Conservation (phyloP, 192 early-diverging fungal genomes). For the Diversispora eburnea region DNA sequence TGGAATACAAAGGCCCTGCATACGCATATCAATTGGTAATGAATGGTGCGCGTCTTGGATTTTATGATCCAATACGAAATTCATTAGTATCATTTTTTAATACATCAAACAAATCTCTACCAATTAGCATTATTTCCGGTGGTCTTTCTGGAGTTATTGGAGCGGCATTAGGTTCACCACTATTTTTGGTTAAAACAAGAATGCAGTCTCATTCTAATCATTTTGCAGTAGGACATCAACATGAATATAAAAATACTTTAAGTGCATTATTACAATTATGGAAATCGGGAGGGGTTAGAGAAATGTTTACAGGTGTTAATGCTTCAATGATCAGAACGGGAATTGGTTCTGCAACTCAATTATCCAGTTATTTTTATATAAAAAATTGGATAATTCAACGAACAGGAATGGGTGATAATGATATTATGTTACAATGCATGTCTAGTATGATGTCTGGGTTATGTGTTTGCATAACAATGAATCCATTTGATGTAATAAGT, state of each 20-base stretch:
- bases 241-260: constrained; percentile 70
- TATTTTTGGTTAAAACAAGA: constrained; percentile 90
- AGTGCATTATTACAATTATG: constrained; percentile 67
- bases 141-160: constrained; percentile 77
- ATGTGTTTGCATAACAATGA: constrained; percentile 88
- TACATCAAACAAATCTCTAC: constrained; percentile 33
- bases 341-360: constrained; percentile 83
- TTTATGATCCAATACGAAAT: constrained; percentile 83
- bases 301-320: constrained; percentile 82
- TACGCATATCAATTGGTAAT: constrained; percentile 90
- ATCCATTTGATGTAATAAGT: constrained; percentile 94
- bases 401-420: constrained; percentile 50
- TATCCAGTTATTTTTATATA: constrained; percentile 83
- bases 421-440: constrained; percentile 66
- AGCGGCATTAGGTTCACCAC: constrained; percentile 76
- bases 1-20: constrained; percentile 46
- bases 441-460: constrained; percentile 78
- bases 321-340: constrained; percentile 88
- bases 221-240: constrained; percentile 79
- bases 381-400: constrained; percentile 61
- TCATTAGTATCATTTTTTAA: constrained; percentile 46
- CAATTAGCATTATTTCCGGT: constrained; percentile 69
- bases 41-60: constrained; percentile 88
- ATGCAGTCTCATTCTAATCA: constrained; percentile 72
- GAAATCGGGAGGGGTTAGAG: constrained; percentile 66